A percentile compares a stretch with the other conserved stretches of the same genome.
These are phyloP conservation scores for Ceriops decandra DNA, from an alignment of 345 rosid species.

Conservation along the genomic window DNA sequence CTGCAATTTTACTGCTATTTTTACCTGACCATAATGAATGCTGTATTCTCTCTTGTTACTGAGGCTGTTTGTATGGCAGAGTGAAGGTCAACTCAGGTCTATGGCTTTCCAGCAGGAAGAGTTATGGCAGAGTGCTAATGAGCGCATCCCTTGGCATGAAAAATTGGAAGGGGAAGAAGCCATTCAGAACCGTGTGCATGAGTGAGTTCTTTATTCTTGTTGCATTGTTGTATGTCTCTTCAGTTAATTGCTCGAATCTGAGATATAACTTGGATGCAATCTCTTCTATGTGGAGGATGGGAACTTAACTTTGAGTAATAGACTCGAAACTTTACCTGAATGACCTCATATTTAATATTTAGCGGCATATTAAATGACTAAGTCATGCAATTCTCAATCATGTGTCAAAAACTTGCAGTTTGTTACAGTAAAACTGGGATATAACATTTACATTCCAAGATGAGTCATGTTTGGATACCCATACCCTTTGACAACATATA, in stretches of 20 bases:
- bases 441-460: too few species aligned
- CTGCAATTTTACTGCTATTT: neutral
- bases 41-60: conserved; percentile 8
- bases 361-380: too few species aligned
- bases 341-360: too few species aligned
- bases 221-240: conserved; percentile 9
- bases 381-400: too few species aligned
- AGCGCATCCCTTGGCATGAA: conserved; percentile 95
- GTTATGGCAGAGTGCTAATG: conserved; percentile 79
- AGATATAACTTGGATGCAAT: neutral
- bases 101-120: conserved; percentile 90
- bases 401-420: too few species aligned
- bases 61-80: conserved; percentile 38
- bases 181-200: conserved; percentile 90
- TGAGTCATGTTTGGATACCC: too few species aligned
- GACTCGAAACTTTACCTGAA: too few species aligned
- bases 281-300: neutral
- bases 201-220: conserved; percentile 50
- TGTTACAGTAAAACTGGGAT: too few species aligned
- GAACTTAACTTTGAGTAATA: too few species aligned
- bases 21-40: neutral
- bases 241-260: conserved; percentile 4
- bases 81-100: conserved; percentile 59
- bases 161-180: conserved; percentile 92
- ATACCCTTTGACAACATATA: too few species aligned